Base-by-base conservation (phyloP, 495 filamentous ascomycete genomes). In the Annulohypoxylon stygium region DNA sequence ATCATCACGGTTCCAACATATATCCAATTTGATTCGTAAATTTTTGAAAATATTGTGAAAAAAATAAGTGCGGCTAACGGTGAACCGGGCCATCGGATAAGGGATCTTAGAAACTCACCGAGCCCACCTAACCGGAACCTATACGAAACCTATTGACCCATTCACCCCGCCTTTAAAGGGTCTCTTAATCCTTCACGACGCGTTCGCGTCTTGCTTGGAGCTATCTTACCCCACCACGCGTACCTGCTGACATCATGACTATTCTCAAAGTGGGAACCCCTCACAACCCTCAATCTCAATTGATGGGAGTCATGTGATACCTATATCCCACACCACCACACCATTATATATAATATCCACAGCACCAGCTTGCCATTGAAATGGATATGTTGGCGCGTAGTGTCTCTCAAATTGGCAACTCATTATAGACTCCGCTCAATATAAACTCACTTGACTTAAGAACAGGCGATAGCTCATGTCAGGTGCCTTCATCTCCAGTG, bases 161-260 rank as follows among this genome's bases (percentile, higher is more conserved):
- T 33, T 54, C 50, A 54, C 50, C 50, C 50, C 50, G 50, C 50
- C 25, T 54, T 54, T 54, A 33, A 54, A 54, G 50, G 50, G 50
- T 54, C 50, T 54, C 50, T 54, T 54, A 14, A n/a, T 54, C 50
- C 50, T 54, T 54, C 50, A 26, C 50, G 50, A 54, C 50, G 50
- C 50, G 50, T 54, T 54, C 25, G 25, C 12, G 25, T 54, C 25
- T 33, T 54, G 23, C 30, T 53, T 3, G 10, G 11, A 6, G 50
- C 30, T 4, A n/a, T n/a, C 14, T 54, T 54, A 54, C 50, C 50
- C 50, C 50, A 33, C 50, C 50, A 54, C 50, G 50, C 23, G 50
- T 26, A 54, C 50, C 25, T 54, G 50, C 50, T 54, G 50, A 54
- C 50, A 26, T 54, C 25, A 47, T 47, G 43, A 47, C 43, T 47